Evolutionary conservation across 2,329 filamentous ascomycete species (phyloP).

Genomic region (Cladophialophora bantiana): DNA sequence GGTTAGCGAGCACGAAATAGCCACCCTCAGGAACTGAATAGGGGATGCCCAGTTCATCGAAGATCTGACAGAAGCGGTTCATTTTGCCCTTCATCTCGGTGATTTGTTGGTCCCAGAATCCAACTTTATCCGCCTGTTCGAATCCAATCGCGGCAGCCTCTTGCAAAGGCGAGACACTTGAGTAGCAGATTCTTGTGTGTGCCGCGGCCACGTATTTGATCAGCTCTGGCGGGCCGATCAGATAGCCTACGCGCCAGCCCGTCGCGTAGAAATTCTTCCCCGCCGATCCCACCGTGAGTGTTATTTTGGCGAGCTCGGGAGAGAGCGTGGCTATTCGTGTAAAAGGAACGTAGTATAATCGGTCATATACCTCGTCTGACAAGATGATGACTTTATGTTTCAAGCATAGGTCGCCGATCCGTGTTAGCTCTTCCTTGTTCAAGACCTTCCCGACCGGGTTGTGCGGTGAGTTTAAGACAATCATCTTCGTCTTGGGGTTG

Average conservation of each 20-base stretch:
- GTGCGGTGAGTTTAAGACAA: constrained; percentile 75
- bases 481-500: constrained; percentile 90
- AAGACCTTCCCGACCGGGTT: constrained; percentile 98
- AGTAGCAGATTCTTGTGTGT: constrained; percentile 96
- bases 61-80: constrained; percentile 82
- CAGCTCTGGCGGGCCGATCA: constrained; percentile 86
- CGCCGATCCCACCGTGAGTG: constrained; percentile 91
- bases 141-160: constrained; percentile 94
- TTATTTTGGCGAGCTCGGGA: constrained; percentile 85
- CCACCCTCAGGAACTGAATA: constrained; percentile 95
- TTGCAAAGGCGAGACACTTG: constrained; percentile 88
- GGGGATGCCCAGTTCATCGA: constrained; percentile 75
- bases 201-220: constrained; percentile 92
- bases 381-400: constrained; percentile 94
- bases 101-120: constrained; percentile 87
- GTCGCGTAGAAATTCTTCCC: constrained; percentile 99
- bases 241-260: constrained; percentile 94
- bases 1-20: constrained; percentile 96
- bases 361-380: constrained; percentile 92
- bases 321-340: constrained; percentile 90
- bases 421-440: constrained; percentile 79
- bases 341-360: constrained; percentile 93
- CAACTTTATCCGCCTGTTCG: constrained; percentile 81
- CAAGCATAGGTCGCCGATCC: constrained; percentile 86
- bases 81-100: constrained; percentile 90